Evolutionary conservation across 768 basidiomycete species (phyloP), one percentile per base, ranked within the genome.

Genomic region (Neoboletus subvelutipes): DNA sequence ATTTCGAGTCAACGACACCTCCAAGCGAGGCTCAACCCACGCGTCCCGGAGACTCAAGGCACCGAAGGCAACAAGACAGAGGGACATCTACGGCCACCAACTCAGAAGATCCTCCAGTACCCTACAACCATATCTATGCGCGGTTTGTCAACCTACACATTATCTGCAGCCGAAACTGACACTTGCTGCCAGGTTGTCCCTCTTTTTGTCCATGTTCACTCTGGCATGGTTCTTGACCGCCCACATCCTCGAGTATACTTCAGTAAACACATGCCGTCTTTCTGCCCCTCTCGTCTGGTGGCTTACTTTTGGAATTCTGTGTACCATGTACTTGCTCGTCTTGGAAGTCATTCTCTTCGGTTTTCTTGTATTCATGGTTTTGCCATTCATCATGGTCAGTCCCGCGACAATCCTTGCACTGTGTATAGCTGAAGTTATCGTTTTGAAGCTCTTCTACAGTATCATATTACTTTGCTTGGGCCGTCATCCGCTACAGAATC

Each of bases 251-350:
- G 80, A 85, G 58, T 93, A 92, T 65, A 88, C 88, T 17, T 88
- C 90, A 9, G 75, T 90, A 29, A 77, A 85, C 59, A 82, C 85
- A 17, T 94, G 92, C 56, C 86, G 92, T 20, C 72, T 77, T 55
- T 76, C 87, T 0, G 82, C 91, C 13, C 92, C 92, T 9, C 87
- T 92, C 61, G 74, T 93, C 34, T 94, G 91, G 91, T 94, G 90
- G 89, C 81, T 92, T 45, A 83, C 82, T 22, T 92, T 94, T 68
- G 86, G 83, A 36, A 86, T 93, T 62, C 74, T 93, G 15, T 85
- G 87, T 72, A 83, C 89, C 41, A 85, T 89, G 76, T 94, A 93
- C 66, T 64, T 92, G 53, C 84, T 88, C 78, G 78, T 85, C 31
- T 71, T 84, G 41, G 84, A 93, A 70, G 84, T 93, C 48, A 69